Percentiles rank a stretch among this genome's conserved stretches.
phyloP scores from a whole-genome alignment of 1,284 basidiomycete species.

The Cutaneotrichosporon mucoides region DNA sequence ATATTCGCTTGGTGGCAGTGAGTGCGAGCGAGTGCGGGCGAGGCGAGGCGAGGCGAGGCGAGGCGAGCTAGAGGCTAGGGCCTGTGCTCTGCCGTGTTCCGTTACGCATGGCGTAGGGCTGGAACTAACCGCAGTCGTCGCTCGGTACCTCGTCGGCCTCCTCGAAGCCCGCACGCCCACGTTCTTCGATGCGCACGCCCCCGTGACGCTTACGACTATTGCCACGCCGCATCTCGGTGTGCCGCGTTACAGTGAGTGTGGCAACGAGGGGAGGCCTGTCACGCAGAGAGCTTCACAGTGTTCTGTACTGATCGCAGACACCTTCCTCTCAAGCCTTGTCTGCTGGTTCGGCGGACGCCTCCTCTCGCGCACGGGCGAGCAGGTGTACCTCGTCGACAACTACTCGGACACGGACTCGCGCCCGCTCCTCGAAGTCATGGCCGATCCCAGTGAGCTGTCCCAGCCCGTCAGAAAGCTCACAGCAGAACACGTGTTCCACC shows the following conservation, averaged over 20 bases:
- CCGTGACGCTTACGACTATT: constrained; percentile 41
- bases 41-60: too few relatives aligned
- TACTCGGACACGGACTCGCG: constrained; percentile 63
- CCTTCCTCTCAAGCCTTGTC: constrained; percentile 60
- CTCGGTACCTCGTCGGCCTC: constrained; percentile 43
- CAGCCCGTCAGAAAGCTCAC: not conserved
- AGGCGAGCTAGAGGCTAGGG: too few relatives aligned
- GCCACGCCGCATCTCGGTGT: constrained; percentile 44
- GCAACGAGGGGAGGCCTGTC: not conserved
- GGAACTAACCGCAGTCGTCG: constrained; percentile 33
- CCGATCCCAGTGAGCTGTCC: constrained; percentile 64
- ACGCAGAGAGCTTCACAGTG: not conserved
- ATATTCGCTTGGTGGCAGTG: constrained; percentile 46
- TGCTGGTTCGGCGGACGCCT: constrained; percentile 64
- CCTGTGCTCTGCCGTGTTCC: too few relatives aligned
- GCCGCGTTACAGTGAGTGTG: constrained; percentile 37
- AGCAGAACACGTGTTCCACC: constrained; percentile 69
- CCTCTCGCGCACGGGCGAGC: constrained; percentile 78
- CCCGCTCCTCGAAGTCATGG: constrained; percentile 75
- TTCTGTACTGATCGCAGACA: constrained; percentile 24
- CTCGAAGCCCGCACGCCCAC: constrained; percentile 39
- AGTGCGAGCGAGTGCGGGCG: constrained; percentile 14
- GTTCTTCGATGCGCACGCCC: constrained; percentile 39
- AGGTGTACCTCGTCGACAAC: constrained; percentile 69
- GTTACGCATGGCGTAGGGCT: too few relatives aligned